Evolutionary conservation across 768 basidiomycete species (phyloP).

Genomic region (Pleurotus citrinopileatus): DNA sequence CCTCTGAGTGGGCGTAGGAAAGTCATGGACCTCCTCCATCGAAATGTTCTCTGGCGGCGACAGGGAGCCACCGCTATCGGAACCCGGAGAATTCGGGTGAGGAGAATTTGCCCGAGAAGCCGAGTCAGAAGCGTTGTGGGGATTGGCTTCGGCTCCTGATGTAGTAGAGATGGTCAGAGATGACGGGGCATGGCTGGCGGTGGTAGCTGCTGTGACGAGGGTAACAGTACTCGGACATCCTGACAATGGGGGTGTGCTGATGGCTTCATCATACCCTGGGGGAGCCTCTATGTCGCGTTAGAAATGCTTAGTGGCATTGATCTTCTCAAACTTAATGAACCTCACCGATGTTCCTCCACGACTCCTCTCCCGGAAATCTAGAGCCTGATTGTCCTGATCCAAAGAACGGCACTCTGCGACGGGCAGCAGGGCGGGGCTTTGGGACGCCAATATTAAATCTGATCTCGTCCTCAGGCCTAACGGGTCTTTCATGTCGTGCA

Average conservation of each 20-base stretch:
- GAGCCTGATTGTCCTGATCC: slow-evolving; percentile 10
- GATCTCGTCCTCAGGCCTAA: slow-evolving; percentile 42
- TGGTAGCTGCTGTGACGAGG: slow-evolving; percentile 25
- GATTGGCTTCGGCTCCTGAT: not conserved
- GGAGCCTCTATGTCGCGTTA: slow-evolving; percentile 45
- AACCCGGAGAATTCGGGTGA: not conserved
- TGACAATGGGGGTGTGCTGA: slow-evolving; percentile 40
- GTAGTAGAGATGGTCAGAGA: not conserved
- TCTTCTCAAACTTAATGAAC: no score
- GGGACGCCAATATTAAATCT: slow-evolving; percentile 42
- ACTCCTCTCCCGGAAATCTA: slow-evolving; percentile 2
- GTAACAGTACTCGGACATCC: slow-evolving; percentile 39
- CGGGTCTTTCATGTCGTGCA: slow-evolving; percentile 35
- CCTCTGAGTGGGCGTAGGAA: not conserved
- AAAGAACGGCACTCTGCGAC: slow-evolving; percentile 21
- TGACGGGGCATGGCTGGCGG: slow-evolving; percentile 16
- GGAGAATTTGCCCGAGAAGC: not conserved
- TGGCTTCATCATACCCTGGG: slow-evolving; percentile 73
- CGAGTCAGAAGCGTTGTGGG: not conserved
- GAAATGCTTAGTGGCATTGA: no score
- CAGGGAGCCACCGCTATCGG: not conserved
- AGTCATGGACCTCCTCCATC: not conserved
- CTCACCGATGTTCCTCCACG: not conserved
- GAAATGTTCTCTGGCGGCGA: not conserved
- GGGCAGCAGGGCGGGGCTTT: slow-evolving; percentile 23